Conservation (phyloP, 2,329 filamentous ascomycete species). For the Helotiales sp. region DNA sequence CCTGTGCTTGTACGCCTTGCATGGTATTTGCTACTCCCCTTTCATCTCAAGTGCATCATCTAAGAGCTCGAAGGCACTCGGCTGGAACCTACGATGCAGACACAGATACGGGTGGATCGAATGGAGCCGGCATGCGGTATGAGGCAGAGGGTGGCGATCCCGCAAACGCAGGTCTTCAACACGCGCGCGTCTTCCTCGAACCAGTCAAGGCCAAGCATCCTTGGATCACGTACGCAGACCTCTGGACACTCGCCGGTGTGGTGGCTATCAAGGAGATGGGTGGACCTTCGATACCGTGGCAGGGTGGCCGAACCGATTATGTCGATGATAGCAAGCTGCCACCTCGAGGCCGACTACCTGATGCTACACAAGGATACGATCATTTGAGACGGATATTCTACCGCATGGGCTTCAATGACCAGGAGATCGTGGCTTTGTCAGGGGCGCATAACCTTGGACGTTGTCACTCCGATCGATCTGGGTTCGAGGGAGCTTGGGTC, state of each 20-base stretch:
- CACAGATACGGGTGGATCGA: conserved; percentile 66
- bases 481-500: conserved; percentile 64
- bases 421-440: conserved; percentile 61
- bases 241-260: conserved; percentile 67
- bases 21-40: conserved; percentile 50
- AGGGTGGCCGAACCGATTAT: conserved; percentile 63
- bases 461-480: conserved; percentile 59
- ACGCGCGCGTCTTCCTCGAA: conserved; percentile 67
- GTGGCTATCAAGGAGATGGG: conserved; percentile 65
- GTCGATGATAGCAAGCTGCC: conserved; percentile 65
- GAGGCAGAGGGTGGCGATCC: conserved; percentile 68
- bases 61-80: conserved; percentile 55
- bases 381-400: conserved; percentile 62
- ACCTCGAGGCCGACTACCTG: conserved; percentile 61
- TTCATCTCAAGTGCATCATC: background rate
- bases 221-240: conserved; percentile 69
- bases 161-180: conserved; percentile 67
- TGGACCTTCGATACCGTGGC: conserved; percentile 61
- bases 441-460: conserved; percentile 63
- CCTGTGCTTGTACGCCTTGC: conserved; percentile 68
- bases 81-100: conserved; percentile 64
- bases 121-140: conserved; percentile 70
- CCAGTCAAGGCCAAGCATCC: conserved; percentile 62
- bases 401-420: conserved; percentile 64
- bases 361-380: conserved; percentile 58